These are phyloP conservation scores for Mucor mucedo DNA, from an alignment of 371 early-diverging fungal species.

Conservation along the genomic window DNA sequence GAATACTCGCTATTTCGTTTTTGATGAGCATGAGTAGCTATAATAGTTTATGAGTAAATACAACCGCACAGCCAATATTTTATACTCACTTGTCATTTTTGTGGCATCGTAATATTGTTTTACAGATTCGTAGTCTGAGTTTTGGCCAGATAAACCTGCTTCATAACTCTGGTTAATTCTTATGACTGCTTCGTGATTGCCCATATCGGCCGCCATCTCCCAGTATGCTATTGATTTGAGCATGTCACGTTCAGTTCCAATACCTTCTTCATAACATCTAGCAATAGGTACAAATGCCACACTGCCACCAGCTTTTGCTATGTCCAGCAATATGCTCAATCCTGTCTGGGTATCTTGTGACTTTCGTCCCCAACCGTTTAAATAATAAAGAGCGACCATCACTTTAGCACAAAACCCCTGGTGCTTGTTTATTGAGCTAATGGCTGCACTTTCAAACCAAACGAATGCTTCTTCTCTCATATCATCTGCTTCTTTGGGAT, in stretches of 20 bases:
- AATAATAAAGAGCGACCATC: slow-evolving; percentile 26
- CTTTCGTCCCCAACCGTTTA: slow-evolving; percentile 31
- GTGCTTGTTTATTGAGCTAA: background rate
- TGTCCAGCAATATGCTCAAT: slow-evolving; percentile 18
- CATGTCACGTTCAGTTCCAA: slow-evolving; percentile 24
- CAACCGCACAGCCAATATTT: too few relatives aligned
- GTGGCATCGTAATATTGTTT: too few relatives aligned
- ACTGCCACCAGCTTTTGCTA: slow-evolving; percentile 21
- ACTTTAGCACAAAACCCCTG: slow-evolving; percentile 9
- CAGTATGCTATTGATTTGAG: slow-evolving; percentile 34
- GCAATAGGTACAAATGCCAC: slow-evolving; percentile 26
- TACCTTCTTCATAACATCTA: slow-evolving; percentile 31
- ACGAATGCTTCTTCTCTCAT: slow-evolving; percentile 33
- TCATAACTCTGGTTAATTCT: slow-evolving; percentile 36
- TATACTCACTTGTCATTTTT: too few relatives aligned
- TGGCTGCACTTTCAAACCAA: slow-evolving; percentile 28
- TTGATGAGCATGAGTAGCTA: too few relatives aligned
- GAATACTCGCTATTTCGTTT: too few relatives aligned
- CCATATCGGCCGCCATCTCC: slow-evolving; percentile 38
- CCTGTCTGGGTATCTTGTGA: slow-evolving; percentile 15
- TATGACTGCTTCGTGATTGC: slow-evolving; percentile 13
- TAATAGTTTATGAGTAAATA: too few relatives aligned
- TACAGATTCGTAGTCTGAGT: too few relatives aligned
- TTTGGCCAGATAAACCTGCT: slow-evolving; percentile 26
- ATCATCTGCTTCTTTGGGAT: slow-evolving; percentile 20